Base-by-base conservation (phyloP, 495 filamentous ascomycete species). In the Trichoderma asperelloides region DNA sequence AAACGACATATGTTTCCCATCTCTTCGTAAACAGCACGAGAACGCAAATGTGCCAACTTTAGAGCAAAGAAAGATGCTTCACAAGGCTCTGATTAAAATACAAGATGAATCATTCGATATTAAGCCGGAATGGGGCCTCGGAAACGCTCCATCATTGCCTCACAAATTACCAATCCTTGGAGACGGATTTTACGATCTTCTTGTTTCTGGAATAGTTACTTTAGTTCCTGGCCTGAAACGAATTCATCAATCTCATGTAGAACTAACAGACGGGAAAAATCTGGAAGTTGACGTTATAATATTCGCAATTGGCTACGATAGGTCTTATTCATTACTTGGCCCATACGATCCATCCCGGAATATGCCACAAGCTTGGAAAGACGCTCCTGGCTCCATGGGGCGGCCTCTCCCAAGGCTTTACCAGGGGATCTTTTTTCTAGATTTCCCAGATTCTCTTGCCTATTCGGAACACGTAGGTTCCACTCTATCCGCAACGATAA, bases 341-440 rank as follows among this genome's bases (percentile, higher is more conserved):
- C 51, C 7, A 2, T 60, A 13, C 23, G 51, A 60, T 30, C 51
- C 51, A n/a, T 60, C 51, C 12, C 21, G 51, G 15, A 13, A 60
- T 60, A 27, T 28, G 51, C 51, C 51, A 16, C 51, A 60, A 60
- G 51, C 23, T 15, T 60, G 51, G 51, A 60, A 60, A 60, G 51
- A 60, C n/a, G 9, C 51, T 28, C 51, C 23, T 3, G 51, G 51
- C 7, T 60, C 51, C 0, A 60, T 60, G 23, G 51, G 51, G n/a
- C 51, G 51, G 28, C 51, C 51, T 28, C 51, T 60, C 11, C 51
- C 51, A 30, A 28, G 27, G 27, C 27, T 60, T 13, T 60, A 28
- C 23, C 51, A 60, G 13, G 51, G 51, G 3, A 60, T 60, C 1
- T 60, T 60, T 60, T 60, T 23, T 8, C 15, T 60, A 9, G 51